Evolutionary conservation across 2,329 filamentous ascomycete genomes (phyloP), one percentile per base, ranked within the genome.

Genomic region (Gaeumannomyces tritici): DNA sequence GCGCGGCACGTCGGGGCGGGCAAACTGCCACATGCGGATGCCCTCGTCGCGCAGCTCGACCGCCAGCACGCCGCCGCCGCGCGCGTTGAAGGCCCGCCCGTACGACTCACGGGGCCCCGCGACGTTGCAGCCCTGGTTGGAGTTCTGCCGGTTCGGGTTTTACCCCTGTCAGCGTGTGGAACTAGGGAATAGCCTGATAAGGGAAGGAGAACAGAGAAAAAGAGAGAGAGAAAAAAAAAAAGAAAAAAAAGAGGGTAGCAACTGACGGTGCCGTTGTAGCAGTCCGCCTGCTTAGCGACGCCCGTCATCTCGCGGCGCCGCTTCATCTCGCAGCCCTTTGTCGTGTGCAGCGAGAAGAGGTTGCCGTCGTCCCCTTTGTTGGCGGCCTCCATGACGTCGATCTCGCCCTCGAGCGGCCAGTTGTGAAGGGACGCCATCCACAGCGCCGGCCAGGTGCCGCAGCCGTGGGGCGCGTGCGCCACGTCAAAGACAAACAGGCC

Each of bases 401-500:
- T 87, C 71, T 89, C 87, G 63, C 86, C 86, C 65, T 88, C 78
- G 6, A 70, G 67, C 4, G 87, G 86, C 87, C 86, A 87, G 73
- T 18, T 8, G 29, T 15, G 2, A 26, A 86, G 80, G 66, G 70
- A 87, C 0, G 79, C 77, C 8, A 89, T 76, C 87, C 87, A 89
- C 13, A 90, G 77, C 0, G 87, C 80, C 2, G 85, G 84, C 87
- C 84, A 89, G 27, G 80, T 84, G 4, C 79, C 84, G 68, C 86
- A 89, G 55, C 84, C 86, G 67, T 78, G 83, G 0, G 86, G 86
- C 0, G 82, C 83, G 72, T 88, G 86, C 64, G 80, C 77, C 66
- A 89, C 77, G 69, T 89, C 85, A 68, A 89, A 89, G 68, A 89
- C 75, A 73, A 88, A 89, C n/a, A 89, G 80, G 0, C 86, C 86